Evolutionary conservation across 345 rosid species (phyloP).

Genomic region (Citropsis articulata): DNA sequence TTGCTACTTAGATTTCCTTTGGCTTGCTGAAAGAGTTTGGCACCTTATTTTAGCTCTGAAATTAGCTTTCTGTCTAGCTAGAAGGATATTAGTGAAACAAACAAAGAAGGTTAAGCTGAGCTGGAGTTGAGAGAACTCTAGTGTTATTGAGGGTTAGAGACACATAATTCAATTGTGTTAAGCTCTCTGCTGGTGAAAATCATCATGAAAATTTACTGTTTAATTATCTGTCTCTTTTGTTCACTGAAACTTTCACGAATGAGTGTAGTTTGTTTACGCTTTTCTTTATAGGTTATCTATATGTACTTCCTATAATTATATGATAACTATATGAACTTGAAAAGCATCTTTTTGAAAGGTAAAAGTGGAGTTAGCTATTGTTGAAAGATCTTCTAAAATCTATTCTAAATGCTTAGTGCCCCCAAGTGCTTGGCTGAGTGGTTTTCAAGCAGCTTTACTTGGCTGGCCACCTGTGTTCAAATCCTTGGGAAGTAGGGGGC

Average conservation of each 20-base stretch:
- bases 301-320: not conserved
- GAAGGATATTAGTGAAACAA: not conserved
- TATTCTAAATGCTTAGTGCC: not conserved
- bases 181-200: not conserved
- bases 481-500: too few relatives aligned
- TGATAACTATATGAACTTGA: not conserved
- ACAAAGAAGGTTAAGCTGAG: not conserved
- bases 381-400: not conserved
- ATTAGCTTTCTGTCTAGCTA: not conserved
- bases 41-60: not conserved
- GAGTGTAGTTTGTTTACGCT: not conserved
- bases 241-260: not conserved
- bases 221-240: not conserved
- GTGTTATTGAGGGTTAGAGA: not conserved
- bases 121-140: not conserved
- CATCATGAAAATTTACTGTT: not conserved
- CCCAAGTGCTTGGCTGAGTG: too few relatives aligned
- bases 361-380: not conserved
- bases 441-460: too few relatives aligned
- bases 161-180: not conserved
- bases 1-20: not conserved
- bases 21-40: not conserved
- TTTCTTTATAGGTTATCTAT: not conserved
- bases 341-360: not conserved
- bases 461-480: too few relatives aligned